Evolutionary conservation across 2,329 filamentous ascomycete species (phyloP).

Genomic region (Metarhizium guizhouense): DNA sequence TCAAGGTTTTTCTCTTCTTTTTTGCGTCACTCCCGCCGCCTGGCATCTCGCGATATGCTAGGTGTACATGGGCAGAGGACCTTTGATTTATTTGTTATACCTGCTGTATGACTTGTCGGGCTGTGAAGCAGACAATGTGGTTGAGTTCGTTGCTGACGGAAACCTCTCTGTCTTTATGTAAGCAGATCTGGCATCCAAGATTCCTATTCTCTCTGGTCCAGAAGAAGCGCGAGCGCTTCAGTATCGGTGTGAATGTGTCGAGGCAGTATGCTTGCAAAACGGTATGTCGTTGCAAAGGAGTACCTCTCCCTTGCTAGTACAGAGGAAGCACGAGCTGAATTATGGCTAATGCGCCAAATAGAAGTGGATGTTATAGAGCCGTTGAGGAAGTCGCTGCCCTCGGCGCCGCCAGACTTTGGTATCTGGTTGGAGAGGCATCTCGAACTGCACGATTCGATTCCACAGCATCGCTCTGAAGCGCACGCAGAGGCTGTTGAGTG

Average conservation of each 20-base stretch:
- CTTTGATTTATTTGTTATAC: neutral
- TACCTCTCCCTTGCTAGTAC: neutral
- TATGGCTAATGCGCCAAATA: slow-evolving; percentile 5
- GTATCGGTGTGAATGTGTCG: slow-evolving; percentile 50
- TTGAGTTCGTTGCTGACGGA: slow-evolving; percentile 1
- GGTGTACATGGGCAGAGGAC: neutral
- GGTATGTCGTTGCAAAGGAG: slow-evolving; percentile 13
- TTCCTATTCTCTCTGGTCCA: slow-evolving; percentile 41
- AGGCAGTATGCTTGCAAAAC: slow-evolving; percentile 36
- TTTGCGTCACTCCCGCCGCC: neutral
- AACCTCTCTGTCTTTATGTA: neutral
- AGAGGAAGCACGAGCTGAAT: neutral
- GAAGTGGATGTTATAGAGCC: slow-evolving; percentile 22
- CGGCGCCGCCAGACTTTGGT: slow-evolving; percentile 37
- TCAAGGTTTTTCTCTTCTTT: slow-evolving; percentile 3
- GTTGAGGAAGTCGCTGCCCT: slow-evolving; percentile 18
- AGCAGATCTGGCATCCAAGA: slow-evolving; percentile 19
- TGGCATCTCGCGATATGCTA: neutral
- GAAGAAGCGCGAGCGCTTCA: slow-evolving; percentile 50
- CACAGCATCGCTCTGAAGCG: slow-evolving; percentile 18
- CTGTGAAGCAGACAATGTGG: neutral
- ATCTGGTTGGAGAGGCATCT: slow-evolving; percentile 46
- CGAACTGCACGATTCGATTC: slow-evolving; percentile 37
- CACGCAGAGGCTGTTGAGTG: slow-evolving; percentile 2
- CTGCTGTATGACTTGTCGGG: neutral